Evolutionary conservation across 169 alveolate genomes (phyloP).

Genomic region (Cryptosporidium baileyi): DNA sequence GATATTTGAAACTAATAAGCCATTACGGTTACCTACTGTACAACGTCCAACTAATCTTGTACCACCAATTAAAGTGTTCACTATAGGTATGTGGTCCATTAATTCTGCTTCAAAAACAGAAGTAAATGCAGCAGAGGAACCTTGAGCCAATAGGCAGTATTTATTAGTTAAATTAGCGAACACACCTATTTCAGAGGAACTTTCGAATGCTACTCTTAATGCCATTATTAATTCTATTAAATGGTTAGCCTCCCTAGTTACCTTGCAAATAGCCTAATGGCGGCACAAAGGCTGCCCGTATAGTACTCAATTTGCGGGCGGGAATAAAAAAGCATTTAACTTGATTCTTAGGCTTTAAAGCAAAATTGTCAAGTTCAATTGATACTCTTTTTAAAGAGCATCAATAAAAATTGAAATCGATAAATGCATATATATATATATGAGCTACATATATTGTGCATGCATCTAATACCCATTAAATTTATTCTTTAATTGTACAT

Average conservation of each 20-base stretch:
- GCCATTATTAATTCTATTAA: constrained; percentile 30
- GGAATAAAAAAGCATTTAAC: neutral
- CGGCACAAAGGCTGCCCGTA: neutral
- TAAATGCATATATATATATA: too few species aligned
- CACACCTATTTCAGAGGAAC: constrained; percentile 97
- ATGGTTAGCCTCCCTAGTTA: neutral
- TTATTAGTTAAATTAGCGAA: constrained; percentile 94
- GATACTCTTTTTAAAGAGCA: too few species aligned
- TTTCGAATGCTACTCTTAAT: constrained; percentile 85
- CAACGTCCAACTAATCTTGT: constrained; percentile 96
- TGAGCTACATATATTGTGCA: too few species aligned
- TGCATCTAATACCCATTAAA: too few species aligned
- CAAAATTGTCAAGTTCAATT: neutral
- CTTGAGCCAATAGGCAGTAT: constrained; percentile 93
- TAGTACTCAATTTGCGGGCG: neutral
- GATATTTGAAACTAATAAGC: constrained; percentile 95
- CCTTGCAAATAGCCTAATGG: neutral
- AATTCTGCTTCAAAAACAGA: constrained; percentile 95
- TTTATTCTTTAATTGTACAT: too few species aligned
- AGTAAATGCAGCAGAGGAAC: constrained; percentile 95
- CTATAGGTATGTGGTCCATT: constrained; percentile 93
- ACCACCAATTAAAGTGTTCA: constrained; percentile 96
- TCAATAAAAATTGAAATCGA: too few species aligned
- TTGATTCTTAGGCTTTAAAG: neutral
- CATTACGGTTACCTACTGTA: constrained; percentile 95